Percentiles rank a stretch among this genome's conserved stretches.
These are phyloP conservation scores for Erigeron philadelphicus DNA, from an alignment of 140 eudicot genomes.

Conservation along the genomic window DNA sequence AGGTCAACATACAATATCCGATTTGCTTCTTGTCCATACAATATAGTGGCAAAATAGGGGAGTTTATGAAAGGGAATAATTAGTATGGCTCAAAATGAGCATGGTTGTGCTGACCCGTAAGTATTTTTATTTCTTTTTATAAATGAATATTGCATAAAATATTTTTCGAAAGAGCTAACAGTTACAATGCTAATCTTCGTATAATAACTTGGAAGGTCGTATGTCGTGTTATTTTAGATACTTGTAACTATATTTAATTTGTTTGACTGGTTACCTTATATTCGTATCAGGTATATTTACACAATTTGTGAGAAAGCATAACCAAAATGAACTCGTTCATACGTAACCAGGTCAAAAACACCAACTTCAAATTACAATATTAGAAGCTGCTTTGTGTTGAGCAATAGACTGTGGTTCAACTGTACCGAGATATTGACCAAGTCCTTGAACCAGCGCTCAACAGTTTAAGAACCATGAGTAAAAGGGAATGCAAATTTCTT, in stretches of 20 bases:
- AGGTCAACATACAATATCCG: background rate
- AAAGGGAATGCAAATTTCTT: background rate
- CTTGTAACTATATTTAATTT: too few relatives aligned
- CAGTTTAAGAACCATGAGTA: background rate
- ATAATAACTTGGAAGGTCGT: too few relatives aligned
- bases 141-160: background rate
- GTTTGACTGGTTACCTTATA: too few relatives aligned
- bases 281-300: too few relatives aligned
- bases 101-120: background rate
- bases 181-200: too few relatives aligned
- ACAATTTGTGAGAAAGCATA: background rate
- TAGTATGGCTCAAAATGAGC: too few relatives aligned
- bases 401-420: too few relatives aligned
- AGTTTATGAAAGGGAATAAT: too few relatives aligned
- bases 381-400: too few relatives aligned
- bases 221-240: too few relatives aligned
- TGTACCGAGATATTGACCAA: background rate
- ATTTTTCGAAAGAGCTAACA: background rate
- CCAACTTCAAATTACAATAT: too few relatives aligned
- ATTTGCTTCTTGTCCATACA: background rate
- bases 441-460: background rate
- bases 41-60: background rate
- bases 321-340: background rate
- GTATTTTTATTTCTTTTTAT: background rate
- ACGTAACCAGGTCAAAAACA: background rate